A percentile compares a stretch with the other conserved stretches of the same genome.
Evolutionary conservation across 148 eudicot species (phyloP).

Genomic region (Chenopodium berlandieri): DNA sequence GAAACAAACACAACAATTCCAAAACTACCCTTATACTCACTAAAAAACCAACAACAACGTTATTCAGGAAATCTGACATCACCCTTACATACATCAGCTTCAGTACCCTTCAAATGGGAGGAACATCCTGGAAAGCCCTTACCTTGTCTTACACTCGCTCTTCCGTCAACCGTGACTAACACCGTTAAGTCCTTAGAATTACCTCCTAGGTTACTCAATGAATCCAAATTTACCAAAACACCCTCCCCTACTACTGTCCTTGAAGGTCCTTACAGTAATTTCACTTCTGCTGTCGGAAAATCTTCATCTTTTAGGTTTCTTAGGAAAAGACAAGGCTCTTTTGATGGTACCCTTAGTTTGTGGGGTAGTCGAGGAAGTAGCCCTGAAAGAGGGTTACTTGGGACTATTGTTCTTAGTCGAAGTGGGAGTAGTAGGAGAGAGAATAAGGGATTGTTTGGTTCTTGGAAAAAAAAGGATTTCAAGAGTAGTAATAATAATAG

Average conservation of each 20-base stretch:
- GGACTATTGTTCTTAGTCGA: slow-evolving; percentile 22
- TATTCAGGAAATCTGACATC: slow-evolving; percentile 37
- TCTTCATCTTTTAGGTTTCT: slow-evolving; percentile 58
- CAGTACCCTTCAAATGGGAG: slow-evolving; percentile 83
- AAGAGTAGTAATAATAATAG: background rate
- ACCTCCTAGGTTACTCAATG: slow-evolving; percentile 11
- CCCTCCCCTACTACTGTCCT: slow-evolving; percentile 73
- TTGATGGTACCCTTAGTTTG: slow-evolving; percentile 33
- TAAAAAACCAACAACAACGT: slow-evolving; percentile 26
- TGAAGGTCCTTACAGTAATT: slow-evolving; percentile 42
- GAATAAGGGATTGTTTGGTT: slow-evolving; percentile 40
- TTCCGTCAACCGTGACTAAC: slow-evolving; percentile 14
- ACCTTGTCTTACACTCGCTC: slow-evolving; percentile 38
- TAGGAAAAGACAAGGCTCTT: slow-evolving; percentile 31
- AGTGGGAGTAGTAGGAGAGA: slow-evolving; percentile 20
- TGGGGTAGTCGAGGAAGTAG: slow-evolving; percentile 31
- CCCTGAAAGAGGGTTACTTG: slow-evolving; percentile 41
- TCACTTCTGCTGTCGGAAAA: slow-evolving; percentile 22
- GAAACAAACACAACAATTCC: slow-evolving; percentile 15
- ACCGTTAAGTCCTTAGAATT: slow-evolving; percentile 1
- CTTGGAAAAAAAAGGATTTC: slow-evolving; percentile 32
- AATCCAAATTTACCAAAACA: slow-evolving; percentile 35
- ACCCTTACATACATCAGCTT: slow-evolving; percentile 60
- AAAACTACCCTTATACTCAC: slow-evolving; percentile 36
- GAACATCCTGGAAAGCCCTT: slow-evolving; percentile 82